A percentile compares a stretch with the other conserved stretches of the same genome.
phyloP scores from a whole-genome alignment of 2,329 filamentous ascomycete genomes.

The Penicillium paneum region DNA sequence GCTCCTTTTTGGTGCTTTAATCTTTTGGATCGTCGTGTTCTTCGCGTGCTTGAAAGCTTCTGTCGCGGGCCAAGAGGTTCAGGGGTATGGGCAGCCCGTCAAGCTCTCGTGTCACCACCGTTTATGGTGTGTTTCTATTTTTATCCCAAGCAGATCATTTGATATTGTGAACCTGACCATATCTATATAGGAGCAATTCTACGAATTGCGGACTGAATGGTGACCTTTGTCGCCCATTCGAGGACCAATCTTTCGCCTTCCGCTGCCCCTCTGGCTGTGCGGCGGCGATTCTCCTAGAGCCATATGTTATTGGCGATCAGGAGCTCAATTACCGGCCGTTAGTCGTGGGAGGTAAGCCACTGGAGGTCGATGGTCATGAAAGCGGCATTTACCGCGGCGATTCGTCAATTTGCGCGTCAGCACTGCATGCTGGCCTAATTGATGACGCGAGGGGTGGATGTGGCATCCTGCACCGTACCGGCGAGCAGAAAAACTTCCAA shows the following conservation, averaged over 20 bases:
- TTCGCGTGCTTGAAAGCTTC: slow-evolving; percentile 31
- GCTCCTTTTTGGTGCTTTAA: slow-evolving; percentile 26
- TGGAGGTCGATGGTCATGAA: slow-evolving; percentile 36
- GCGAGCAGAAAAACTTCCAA: slow-evolving; percentile 50
- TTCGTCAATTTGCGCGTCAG: slow-evolving; percentile 59
- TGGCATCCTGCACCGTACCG: slow-evolving; percentile 53
- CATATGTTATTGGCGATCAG: slow-evolving; percentile 56
- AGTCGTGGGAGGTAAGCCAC: slow-evolving; percentile 53
- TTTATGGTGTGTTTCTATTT: slow-evolving; percentile 43
- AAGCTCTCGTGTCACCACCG: slow-evolving; percentile 35
- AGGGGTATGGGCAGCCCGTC: slow-evolving; percentile 35
- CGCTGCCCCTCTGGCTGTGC: slow-evolving; percentile 58
- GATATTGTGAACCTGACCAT: slow-evolving; percentile 1
- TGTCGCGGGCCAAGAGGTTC: slow-evolving; percentile 29
- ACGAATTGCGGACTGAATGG: slow-evolving; percentile 56
- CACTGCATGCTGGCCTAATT: slow-evolving; percentile 59
- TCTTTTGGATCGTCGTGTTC: slow-evolving; percentile 35
- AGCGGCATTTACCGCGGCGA: slow-evolving; percentile 56
- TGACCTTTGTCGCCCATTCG: slow-evolving; percentile 56
- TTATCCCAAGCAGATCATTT: background rate
- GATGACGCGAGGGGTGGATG: slow-evolving; percentile 55
- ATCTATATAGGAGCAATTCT: slow-evolving; percentile 30
- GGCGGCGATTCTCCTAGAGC: slow-evolving; percentile 50
- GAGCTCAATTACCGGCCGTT: slow-evolving; percentile 54
- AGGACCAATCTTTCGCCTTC: slow-evolving; percentile 53